phyloP scores from a whole-genome alignment of 306 rosid species.

The Macrotyloma uniflorum region DNA sequence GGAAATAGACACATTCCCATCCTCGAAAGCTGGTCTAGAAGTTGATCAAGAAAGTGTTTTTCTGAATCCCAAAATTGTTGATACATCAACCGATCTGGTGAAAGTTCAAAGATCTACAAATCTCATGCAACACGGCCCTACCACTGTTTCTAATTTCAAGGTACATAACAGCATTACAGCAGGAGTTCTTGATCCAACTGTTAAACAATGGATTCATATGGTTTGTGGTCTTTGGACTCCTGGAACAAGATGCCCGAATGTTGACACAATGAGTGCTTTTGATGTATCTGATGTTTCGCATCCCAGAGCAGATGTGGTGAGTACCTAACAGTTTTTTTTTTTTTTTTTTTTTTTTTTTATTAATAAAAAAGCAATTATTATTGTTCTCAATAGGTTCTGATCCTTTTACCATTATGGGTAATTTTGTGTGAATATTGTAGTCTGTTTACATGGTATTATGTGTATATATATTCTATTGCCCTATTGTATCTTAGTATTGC shows the following conservation, averaged over 20 bases:
- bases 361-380: background rate
- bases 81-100: constrained; percentile 26
- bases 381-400: background rate
- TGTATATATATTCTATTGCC: background rate
- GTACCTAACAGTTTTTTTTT: too few relatives aligned
- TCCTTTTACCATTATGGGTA: background rate
- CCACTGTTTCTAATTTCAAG: constrained; percentile 32
- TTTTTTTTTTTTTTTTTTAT: too few relatives aligned
- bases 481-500: background rate
- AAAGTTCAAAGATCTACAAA: constrained; percentile 39
- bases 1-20: constrained; percentile 32
- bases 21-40: constrained; percentile 33
- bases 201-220: constrained; percentile 80
- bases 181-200: constrained; percentile 56
- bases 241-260: constrained; percentile 72
- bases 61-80: constrained; percentile 16
- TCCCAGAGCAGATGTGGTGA: constrained; percentile 55
- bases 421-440: background rate
- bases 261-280: constrained; percentile 76
- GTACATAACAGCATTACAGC: constrained; percentile 58
- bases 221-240: constrained; percentile 91
- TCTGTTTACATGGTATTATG: constrained; percentile 2
- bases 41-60: constrained; percentile 27
- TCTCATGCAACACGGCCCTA: background rate
- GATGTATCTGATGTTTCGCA: constrained; percentile 64